These are phyloP conservation scores for Coffea canephora DNA, from an alignment of 257 asterid genomes.

Conservation along the genomic window DNA sequence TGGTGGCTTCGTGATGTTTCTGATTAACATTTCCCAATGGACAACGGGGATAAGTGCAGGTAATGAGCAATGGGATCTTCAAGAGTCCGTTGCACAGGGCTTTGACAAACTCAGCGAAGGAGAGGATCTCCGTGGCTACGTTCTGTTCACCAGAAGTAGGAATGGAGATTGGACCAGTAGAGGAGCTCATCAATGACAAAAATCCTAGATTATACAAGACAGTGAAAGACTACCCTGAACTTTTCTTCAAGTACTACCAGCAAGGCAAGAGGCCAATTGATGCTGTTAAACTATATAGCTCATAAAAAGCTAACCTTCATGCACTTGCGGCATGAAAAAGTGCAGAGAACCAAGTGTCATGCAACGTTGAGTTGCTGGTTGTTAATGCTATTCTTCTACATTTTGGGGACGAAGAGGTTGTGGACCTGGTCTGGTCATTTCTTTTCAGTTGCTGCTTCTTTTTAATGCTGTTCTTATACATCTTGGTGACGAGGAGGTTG, in stretches of 20 bases:
- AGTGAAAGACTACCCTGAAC: conserved; percentile 23
- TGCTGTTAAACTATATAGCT: conserved; percentile 16
- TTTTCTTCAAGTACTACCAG: conserved; percentile 35
- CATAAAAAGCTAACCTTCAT: not conserved
- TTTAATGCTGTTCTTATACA: too few species aligned
- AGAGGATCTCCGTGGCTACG: conserved; percentile 37
- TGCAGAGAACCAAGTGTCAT: not conserved
- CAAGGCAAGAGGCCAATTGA: conserved; percentile 42
- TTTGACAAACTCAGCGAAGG: conserved; percentile 37
- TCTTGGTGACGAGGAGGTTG: not conserved
- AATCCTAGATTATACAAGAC: conserved; percentile 37
- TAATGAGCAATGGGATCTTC: conserved; percentile 51
- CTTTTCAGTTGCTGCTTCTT: too few species aligned
- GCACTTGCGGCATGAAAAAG: too few species aligned
- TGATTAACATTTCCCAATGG: not conserved
- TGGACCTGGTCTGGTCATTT: not conserved
- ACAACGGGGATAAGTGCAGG: conserved; percentile 22
- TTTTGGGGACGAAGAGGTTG: not conserved
- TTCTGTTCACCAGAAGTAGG: conserved; percentile 35
- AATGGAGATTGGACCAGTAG: conserved; percentile 36
- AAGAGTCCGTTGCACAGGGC: conserved; percentile 57
- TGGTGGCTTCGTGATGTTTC: not conserved
- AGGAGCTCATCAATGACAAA: conserved; percentile 31
- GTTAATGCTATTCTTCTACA: not conserved
- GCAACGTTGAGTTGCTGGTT: not conserved